Base-by-base conservation (phyloP, 768 basidiomycete species). In the Termitomyces sp. region DNA sequence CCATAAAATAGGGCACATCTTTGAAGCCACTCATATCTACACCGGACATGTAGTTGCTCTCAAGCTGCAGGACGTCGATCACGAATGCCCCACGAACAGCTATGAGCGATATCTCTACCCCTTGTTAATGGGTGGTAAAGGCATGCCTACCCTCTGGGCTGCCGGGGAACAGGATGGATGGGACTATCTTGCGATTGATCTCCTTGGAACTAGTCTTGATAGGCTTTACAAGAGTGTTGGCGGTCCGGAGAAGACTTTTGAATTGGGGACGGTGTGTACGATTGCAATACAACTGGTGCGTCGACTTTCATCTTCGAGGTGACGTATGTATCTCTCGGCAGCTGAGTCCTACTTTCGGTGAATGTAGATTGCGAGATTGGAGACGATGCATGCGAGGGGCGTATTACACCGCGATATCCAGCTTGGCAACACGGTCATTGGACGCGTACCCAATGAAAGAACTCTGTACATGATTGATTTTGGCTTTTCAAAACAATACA, bases 381-480 rank as follows among this genome's bases (percentile, higher is more conserved):
- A 86, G 60, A 83, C 82, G 52, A 90, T 92, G 89, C 89, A 92
- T 67, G 73, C 75, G 11, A 79, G 83, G 31, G 89, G 88, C 12
- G 76, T 92, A 35, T 74, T 91, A 31, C 89, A 91, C 65, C 82
- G 89, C 8, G 89, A 92, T 60, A 85, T 92, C 49, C 89, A 92
- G 59, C 79, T 90, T 7, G 89, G 90, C 1, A 92, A 92, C 66
- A 87, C 85, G 62, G 83, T 82, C 3, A 67, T 90, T 52, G 89
- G 89, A 14, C 73, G 78, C 48, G 69, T 77, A 4, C 83, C 86
- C 0, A 73, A 88, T 59, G 76, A 86, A 14, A 76, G 76, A 51
- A 77, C 71, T 37, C 75, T 92, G 59, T 91, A 90, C 64, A 87
- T 91, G 88, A 92, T 92, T 63, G 90, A 92, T 68, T 91, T 92